Evolutionary conservation across 768 basidiomycete species (phyloP).

Genomic region (Cystobasidium tubakii): DNA sequence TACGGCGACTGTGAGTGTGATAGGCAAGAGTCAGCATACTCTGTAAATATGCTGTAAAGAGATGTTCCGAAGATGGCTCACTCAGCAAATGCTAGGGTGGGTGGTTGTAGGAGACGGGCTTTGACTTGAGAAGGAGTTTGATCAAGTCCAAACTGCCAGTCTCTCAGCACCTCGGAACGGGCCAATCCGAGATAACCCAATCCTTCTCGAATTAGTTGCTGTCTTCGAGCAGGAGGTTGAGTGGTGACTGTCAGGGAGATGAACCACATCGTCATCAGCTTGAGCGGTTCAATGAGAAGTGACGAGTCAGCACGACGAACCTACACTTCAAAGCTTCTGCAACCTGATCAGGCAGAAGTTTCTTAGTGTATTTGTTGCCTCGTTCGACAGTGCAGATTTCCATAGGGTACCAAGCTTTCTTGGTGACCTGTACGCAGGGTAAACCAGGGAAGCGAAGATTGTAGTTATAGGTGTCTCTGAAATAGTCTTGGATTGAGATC

Average conservation of each 20-base stretch:
- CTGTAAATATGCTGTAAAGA: not conserved
- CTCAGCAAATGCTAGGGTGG: conserved; percentile 25
- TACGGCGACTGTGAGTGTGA: not conserved
- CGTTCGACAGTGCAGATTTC: conserved; percentile 34
- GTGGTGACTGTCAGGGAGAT: conserved; percentile 15
- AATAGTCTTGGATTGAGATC: conserved; percentile 34
- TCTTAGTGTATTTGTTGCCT: conserved; percentile 39
- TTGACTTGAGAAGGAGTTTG: conserved; percentile 28
- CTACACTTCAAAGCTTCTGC: conserved; percentile 38
- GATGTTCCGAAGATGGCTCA: not conserved
- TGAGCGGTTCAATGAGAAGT: no score
- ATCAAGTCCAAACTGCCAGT: conserved; percentile 32
- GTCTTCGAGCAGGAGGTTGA: conserved; percentile 19
- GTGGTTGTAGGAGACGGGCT: conserved; percentile 24
- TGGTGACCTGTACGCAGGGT: conserved; percentile 38
- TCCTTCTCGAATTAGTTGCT: conserved; percentile 20
- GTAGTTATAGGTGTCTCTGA: conserved; percentile 29
- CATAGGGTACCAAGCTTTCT: conserved; percentile 39
- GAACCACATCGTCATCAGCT: not conserved
- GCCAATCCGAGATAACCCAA: conserved; percentile 25
- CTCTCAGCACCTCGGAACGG: conserved; percentile 11
- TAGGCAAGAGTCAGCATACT: not conserved
- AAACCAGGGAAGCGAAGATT: conserved; percentile 32
- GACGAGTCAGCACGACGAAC: no score
- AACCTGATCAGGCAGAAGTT: conserved; percentile 37